Base-by-base conservation (phyloP, 345 rosid genomes). In the Noccaea caerulescens region DNA sequence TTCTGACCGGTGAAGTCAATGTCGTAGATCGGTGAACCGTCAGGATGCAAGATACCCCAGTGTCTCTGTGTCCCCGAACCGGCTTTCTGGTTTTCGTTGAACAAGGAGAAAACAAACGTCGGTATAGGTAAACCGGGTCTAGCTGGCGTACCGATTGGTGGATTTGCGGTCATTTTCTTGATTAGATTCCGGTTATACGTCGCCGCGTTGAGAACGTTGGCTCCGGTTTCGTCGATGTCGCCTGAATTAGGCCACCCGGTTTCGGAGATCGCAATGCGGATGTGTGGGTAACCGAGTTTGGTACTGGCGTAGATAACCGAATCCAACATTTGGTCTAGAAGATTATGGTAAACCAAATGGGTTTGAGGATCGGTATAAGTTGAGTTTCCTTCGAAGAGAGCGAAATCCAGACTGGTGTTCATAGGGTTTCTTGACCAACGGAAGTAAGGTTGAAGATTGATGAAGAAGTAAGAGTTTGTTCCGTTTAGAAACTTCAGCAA, bases 201-300 rank as follows among this genome's bases (percentile, higher is more conserved):
- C 6, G 95, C 97, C 0, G 98, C 95, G 69, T 92, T 90, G 63
- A 78, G 70, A 6, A 80, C 10, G 53, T 83, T 92, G 9, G 91
- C 93, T 2, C 96, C 97, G 1, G 83, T 69, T 71, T 92, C 83
- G 44, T 87, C 90, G 0, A 87, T 65, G 58, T 92, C 97, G 5
- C 98, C 97, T 3, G 76, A 71, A 34, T 72, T 79, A 25, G 98
- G 97, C 98, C 97, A 92, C 0, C 98, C 98, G 13, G 97, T 92
- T 81, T 90, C 96, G 0, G 98, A 77, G 57, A 92, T 88, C 0
- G 77, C 70, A 10, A 92, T 49, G 6, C 71, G 81, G 78, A 82
- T 67, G 30, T 80, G 47, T 0, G 79, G 81, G 77, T 66, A 87
- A 12, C 97, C 97, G 6, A 90, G 86, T 50, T 62, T 90, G 54